These are phyloP conservation scores for Vanderwaltozyma verrucispora DNA, from an alignment of 805 yeast species.

Conservation along the genomic window DNA sequence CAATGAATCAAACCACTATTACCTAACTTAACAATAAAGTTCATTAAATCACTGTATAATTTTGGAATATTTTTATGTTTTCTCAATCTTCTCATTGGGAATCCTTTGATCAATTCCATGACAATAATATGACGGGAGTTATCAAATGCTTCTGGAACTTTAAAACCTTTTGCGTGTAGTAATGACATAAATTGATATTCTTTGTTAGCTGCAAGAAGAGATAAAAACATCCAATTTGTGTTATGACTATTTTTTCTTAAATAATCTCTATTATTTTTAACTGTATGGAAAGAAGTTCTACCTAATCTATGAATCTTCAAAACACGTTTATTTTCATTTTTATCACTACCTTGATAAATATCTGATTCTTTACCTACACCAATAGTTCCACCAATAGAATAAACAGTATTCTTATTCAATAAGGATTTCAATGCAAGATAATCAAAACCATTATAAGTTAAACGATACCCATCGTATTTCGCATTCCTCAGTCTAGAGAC, in stretches of 20 bases:
- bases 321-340: conserved; percentile 55
- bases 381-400: conserved; percentile 74
- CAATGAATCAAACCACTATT: conserved; percentile 90
- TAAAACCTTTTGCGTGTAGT: conserved; percentile 62
- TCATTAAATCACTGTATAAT: conserved; percentile 79
- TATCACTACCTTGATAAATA: conserved; percentile 72
- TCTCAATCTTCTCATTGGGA: conserved; percentile 74
- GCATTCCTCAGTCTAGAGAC: conserved; percentile 78
- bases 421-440: conserved; percentile 82
- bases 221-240: conserved; percentile 85
- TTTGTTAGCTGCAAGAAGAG: conserved; percentile 82
- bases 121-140: conserved; percentile 83
- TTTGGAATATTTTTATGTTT: conserved; percentile 59
- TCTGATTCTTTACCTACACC: conserved; percentile 99
- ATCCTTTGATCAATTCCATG: conserved; percentile 88
- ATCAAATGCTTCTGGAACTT: conserved; percentile 84
- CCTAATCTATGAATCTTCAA: conserved; percentile 90
- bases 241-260: conserved; percentile 54
- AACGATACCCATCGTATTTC: conserved; percentile 86
- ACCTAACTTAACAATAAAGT: conserved; percentile 72
- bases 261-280: conserved; percentile 90
- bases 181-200: conserved; percentile 84
- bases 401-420: conserved; percentile 60
- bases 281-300: conserved; percentile 84
- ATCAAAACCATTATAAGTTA: conserved; percentile 86